These are phyloP conservation scores for Xylaria intraflava DNA, from an alignment of 495 filamentous ascomycete species.

Conservation along the genomic window DNA sequence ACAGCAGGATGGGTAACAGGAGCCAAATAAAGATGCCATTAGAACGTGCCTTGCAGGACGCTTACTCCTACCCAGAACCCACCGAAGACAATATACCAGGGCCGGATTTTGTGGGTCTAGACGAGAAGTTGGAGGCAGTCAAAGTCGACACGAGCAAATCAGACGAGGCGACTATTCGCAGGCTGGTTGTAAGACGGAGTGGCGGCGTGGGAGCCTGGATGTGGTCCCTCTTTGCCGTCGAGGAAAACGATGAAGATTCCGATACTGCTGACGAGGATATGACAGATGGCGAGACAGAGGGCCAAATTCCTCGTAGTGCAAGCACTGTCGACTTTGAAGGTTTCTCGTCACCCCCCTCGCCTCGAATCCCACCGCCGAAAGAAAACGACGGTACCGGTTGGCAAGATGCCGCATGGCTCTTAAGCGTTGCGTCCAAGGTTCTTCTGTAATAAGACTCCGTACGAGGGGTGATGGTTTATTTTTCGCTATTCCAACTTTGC, in stretches of 20 bases:
- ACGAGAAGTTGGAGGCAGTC: conserved; percentile 40
- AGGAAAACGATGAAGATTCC: conserved; percentile 49
- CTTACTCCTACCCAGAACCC: conserved; percentile 42
- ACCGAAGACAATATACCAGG: conserved; percentile 36
- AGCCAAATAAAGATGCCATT: conserved; percentile 29
- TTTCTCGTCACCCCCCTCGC: conserved; percentile 16
- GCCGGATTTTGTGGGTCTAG: conserved; percentile 55
- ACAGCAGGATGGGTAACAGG: conserved; percentile 40
- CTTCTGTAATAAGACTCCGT: conserved; percentile 44
- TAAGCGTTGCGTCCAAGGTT: conserved; percentile 68
- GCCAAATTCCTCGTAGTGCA: conserved; percentile 25
- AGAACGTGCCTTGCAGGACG: conserved; percentile 33
- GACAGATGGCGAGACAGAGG: conserved; percentile 33
- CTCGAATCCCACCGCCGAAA: conserved; percentile 37
- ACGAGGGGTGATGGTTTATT: background rate
- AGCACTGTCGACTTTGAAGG: conserved; percentile 27
- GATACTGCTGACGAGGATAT: conserved; percentile 34
- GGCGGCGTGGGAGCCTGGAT: conserved; percentile 71
- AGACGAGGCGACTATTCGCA: conserved; percentile 51
- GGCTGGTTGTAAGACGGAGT: conserved; percentile 51
- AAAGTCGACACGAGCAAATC: conserved; percentile 34
- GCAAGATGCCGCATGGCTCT: conserved; percentile 81
- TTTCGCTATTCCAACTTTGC: background rate
- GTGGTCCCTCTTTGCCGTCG: conserved; percentile 70
- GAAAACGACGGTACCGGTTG: conserved; percentile 56